A percentile compares a stretch with the other conserved stretches of the same genome.
phyloP scores from a whole-genome alignment of 148 eudicot genomes.

The Chenopodium quinoa region DNA sequence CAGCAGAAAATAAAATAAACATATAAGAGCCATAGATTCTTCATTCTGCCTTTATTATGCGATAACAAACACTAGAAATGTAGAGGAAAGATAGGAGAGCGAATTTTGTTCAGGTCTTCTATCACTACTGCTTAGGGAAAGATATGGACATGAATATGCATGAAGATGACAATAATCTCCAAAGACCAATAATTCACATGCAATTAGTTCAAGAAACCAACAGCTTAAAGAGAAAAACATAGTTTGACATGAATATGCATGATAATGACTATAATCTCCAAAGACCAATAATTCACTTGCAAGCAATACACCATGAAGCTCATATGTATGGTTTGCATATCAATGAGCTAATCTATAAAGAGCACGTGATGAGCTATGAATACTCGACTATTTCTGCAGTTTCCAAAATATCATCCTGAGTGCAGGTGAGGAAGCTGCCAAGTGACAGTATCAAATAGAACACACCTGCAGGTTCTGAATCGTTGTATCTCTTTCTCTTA shows the following conservation, averaged over 20 bases:
- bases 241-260: no score
- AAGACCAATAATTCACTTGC: no score
- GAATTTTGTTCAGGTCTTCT: background rate
- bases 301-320: background rate
- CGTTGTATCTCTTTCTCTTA: conserved; percentile 70
- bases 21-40: background rate
- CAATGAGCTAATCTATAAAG: background rate
- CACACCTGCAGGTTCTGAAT: conserved; percentile 80
- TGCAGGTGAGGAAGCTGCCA: background rate
- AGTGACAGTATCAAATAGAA: background rate
- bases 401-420: background rate
- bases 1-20: background rate
- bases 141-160: background rate
- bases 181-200: background rate
- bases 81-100: background rate
- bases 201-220: background rate
- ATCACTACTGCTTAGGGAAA: background rate
- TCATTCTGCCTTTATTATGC: background rate
- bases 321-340: background rate
- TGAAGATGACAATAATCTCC: background rate
- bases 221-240: background rate
- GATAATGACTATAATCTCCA: no score
- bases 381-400: no score
- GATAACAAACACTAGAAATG: background rate
- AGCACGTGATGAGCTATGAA: background rate